Conservation (phyloP, 2,329 filamentous ascomycete genomes). For the Aspergillus neoniger region DNA sequence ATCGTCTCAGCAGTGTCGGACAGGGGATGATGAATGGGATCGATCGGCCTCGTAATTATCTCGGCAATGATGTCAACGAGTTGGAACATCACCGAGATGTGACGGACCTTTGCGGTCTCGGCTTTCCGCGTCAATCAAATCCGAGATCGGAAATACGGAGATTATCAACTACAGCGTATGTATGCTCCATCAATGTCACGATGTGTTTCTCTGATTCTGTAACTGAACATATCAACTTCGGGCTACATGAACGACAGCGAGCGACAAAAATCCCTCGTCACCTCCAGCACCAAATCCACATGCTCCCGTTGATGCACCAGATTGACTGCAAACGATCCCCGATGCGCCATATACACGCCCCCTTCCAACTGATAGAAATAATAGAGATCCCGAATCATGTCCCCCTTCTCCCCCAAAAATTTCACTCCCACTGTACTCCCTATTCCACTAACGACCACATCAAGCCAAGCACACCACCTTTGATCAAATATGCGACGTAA, state of each 20-base stretch:
- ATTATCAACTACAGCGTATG: too few species aligned
- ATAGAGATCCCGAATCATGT: neutral
- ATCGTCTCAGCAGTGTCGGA: too few species aligned
- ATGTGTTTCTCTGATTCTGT: too few species aligned
- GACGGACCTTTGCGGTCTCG: neutral
- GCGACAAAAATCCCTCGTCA: neutral
- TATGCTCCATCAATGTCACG: too few species aligned
- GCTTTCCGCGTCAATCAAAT: neutral
- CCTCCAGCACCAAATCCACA: neutral
- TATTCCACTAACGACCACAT: neutral
- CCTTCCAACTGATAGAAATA: neutral
- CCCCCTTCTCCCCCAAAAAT: neutral
- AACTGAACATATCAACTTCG: too few species aligned
- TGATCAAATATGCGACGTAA: conserved; percentile 8
- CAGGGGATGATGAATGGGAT: too few species aligned
- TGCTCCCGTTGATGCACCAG: neutral
- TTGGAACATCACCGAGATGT: neutral
- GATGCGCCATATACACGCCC: neutral
- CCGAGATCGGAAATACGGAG: neutral
- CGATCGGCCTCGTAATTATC: neutral
- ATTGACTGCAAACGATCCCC: neutral
- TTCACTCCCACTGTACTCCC: neutral
- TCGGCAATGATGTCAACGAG: neutral
- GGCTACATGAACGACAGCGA: too few species aligned
- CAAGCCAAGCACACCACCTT: neutral